These are phyloP conservation scores for Novymonas esmeraldas DNA, from an alignment of 208 protist genomes.

Conservation along the genomic window DNA sequence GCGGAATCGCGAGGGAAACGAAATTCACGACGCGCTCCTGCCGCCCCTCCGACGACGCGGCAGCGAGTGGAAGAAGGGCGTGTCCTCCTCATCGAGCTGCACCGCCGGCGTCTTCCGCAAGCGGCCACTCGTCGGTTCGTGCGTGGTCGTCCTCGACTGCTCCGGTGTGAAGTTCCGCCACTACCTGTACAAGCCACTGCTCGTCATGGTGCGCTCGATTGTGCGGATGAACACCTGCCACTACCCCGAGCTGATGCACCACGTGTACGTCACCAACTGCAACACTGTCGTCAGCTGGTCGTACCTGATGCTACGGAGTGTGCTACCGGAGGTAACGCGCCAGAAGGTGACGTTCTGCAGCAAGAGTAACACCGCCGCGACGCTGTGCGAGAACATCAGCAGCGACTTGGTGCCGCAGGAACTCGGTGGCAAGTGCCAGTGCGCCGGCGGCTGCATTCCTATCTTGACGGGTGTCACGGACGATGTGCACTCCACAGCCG, in stretches of 20 bases:
- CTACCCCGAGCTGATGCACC: slow-evolving; percentile 67
- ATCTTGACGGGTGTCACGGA: not conserved
- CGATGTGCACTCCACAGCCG: not conserved
- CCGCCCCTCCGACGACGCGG: not conserved
- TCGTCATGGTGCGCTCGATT: slow-evolving; percentile 39
- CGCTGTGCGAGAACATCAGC: slow-evolving; percentile 43
- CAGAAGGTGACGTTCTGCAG: slow-evolving; percentile 57
- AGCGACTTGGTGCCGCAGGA: slow-evolving; percentile 46
- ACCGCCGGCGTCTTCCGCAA: slow-evolving; percentile 7
- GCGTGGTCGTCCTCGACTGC: slow-evolving; percentile 53
- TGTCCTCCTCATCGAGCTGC: not conserved
- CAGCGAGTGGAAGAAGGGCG: not conserved
- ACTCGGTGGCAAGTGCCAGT: slow-evolving; percentile 51
- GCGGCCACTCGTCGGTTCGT: slow-evolving; percentile 31
- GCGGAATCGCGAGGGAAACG: slow-evolving; percentile 27
- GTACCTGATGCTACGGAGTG: slow-evolving; percentile 32
- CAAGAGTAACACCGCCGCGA: slow-evolving; percentile 25
- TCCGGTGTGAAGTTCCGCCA: slow-evolving; percentile 28
- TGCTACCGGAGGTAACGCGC: slow-evolving; percentile 30
- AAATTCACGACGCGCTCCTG: slow-evolving; percentile 23
- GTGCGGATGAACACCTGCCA: slow-evolving; percentile 40
- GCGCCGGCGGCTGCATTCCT: slow-evolving; percentile 48
- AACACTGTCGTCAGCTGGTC: slow-evolving; percentile 28
- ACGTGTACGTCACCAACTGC: slow-evolving; percentile 65
- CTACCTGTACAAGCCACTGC: slow-evolving; percentile 41